These are phyloP conservation scores for Fusarium cyanostomum DNA, from an alignment of 2,329 filamentous ascomycete species.

Conservation along the genomic window DNA sequence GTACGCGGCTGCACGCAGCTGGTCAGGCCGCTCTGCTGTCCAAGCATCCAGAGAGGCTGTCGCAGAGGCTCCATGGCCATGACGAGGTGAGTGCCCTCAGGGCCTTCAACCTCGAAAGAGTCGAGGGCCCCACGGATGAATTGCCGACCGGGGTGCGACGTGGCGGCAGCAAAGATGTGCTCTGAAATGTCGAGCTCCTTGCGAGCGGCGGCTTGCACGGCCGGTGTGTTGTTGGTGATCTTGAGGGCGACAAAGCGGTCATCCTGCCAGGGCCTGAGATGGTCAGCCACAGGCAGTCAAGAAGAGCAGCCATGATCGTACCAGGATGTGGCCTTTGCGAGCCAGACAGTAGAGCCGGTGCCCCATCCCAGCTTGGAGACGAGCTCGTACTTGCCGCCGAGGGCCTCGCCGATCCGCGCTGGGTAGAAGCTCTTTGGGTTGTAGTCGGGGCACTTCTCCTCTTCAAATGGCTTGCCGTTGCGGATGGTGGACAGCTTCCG, in stretches of 20 bases:
- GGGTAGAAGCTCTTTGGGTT: slow-evolving; percentile 46
- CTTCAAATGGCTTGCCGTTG: slow-evolving; percentile 30
- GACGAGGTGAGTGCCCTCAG: slow-evolving; percentile 33
- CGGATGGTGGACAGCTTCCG: slow-evolving; percentile 22
- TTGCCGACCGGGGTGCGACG: slow-evolving; percentile 34
- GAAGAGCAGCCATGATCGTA: not conserved
- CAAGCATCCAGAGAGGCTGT: slow-evolving; percentile 42
- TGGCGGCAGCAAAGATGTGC: slow-evolving; percentile 33
- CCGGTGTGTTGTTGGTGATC: slow-evolving; percentile 41
- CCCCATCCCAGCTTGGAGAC: slow-evolving; percentile 52
- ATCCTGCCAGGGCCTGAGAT: slow-evolving; percentile 35
- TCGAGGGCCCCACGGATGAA: slow-evolving; percentile 37
- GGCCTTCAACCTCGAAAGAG: slow-evolving; percentile 36
- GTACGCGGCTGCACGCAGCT: slow-evolving; percentile 32
- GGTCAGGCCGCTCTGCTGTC: slow-evolving; percentile 33
- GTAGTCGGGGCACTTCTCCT: slow-evolving; percentile 40
- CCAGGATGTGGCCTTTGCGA: slow-evolving; percentile 42
- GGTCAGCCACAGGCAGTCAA: not conserved
- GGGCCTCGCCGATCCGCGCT: slow-evolving; percentile 45
- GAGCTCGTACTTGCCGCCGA: slow-evolving; percentile 49
- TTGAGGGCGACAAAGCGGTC: slow-evolving; percentile 43
- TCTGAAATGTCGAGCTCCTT: slow-evolving; percentile 40
- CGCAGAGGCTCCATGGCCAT: slow-evolving; percentile 40
- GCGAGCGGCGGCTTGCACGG: slow-evolving; percentile 33
- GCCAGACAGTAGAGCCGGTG: slow-evolving; percentile 52